Evolutionary conservation across 2,329 filamentous ascomycete genomes (phyloP), one percentile per base, ranked within the genome.

Genomic region (Arthroderma uncinatum): DNA sequence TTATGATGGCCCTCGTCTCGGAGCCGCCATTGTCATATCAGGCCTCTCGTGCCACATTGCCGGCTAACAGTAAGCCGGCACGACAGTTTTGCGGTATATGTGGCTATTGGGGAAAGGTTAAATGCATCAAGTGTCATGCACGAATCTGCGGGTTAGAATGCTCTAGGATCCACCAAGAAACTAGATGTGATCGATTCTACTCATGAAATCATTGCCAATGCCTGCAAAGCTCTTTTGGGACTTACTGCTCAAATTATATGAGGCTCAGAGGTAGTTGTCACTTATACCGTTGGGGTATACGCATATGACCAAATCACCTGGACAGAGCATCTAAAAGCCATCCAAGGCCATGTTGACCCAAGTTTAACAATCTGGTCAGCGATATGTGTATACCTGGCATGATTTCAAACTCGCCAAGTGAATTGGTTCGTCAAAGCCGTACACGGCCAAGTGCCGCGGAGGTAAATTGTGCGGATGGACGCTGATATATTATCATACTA

Each of bases 91-190:
- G 76, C 61, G 70, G 70, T 53, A 73, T 78, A 59, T 78, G 76
- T 62, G 76, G 76, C 9, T 78, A 78, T 56, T 78, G 76, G 76
- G 76, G 76, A 0, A 74, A 74, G 62, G 71, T 77, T 30, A 70
- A 72, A 62, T 78, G 76, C 63, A 70, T 70, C 64, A 76, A 69
- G 56, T 78, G 76, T 62, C 73, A 72, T 56, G 67, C 72, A 55
- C 64, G 75, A 60, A 74, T 72, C 8, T 78, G 76, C 65, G 73
- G 76, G 37, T 59, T 77, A 57, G 74, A 74, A 53, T 78, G 76
- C 63, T 77, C 76, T 62, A 71, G 68, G 55, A 64, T 71, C 2
- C 76, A 78, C 68, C 74, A 76, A 61, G 76, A 76, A 59, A 75
- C 73, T 42, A 68, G 72, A 54, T 76, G 74, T 64, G 71, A 71